Percentiles rank a stretch among this genome's conserved stretches.
These are phyloP conservation scores for Geosmithia flava DNA, from an alignment of 2,329 filamentous ascomycete genomes.

Conservation along the genomic window DNA sequence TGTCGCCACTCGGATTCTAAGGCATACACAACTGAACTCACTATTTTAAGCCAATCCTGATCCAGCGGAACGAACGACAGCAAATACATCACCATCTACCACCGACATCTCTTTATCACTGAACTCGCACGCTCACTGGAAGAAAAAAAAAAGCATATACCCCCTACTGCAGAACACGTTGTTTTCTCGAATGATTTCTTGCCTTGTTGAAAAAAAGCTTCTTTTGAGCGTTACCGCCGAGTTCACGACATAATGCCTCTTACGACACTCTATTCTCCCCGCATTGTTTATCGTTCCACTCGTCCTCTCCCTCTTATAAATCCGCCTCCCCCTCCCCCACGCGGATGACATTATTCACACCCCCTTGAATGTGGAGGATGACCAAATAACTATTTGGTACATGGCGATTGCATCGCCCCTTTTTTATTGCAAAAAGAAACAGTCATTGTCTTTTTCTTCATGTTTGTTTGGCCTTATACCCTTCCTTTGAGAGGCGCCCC, in stretches of 20 bases:
- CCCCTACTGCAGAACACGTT: neutral
- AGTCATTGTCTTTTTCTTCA: neutral
- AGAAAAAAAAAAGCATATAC: neutral
- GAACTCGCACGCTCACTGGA: neutral
- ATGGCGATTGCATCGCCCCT: too few species aligned
- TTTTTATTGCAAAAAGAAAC: too few species aligned
- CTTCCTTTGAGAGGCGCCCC: conserved; percentile 9
- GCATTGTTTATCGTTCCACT: conserved; percentile 1
- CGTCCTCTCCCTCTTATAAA: neutral
- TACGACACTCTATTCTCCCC: conserved; percentile 11
- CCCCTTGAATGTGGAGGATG: too few species aligned
- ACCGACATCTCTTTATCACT: neutral
- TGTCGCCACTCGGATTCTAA: conserved; percentile 21
- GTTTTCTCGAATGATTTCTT: conserved; percentile 4
- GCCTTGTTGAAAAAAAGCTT: neutral
- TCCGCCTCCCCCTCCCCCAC: neutral
- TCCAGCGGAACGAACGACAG: neutral
- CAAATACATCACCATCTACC: neutral
- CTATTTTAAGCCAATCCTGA: neutral
- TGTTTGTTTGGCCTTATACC: neutral
- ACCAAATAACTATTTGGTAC: too few species aligned
- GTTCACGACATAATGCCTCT: conserved; percentile 21
- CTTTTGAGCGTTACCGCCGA: conserved; percentile 4
- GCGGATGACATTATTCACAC: neutral
- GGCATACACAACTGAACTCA: neutral